These are phyloP conservation scores for Aspergillus sp. DNA, from an alignment of 2,329 filamentous ascomycete genomes.

Conservation along the genomic window DNA sequence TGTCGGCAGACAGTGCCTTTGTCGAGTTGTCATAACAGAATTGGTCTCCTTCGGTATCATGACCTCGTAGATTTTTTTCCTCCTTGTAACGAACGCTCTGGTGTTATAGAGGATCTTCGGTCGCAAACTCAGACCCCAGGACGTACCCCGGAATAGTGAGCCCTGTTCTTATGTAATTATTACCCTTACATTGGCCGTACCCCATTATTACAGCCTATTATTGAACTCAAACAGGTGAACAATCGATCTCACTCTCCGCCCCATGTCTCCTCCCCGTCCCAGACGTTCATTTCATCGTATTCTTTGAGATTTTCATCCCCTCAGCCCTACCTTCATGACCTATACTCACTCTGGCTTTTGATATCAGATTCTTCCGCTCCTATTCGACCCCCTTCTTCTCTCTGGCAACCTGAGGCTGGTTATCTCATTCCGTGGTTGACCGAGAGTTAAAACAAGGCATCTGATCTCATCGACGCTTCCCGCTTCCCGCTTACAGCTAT, in stretches of 20 bases:
- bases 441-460: slow-evolving; percentile 16
- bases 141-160: neutral
- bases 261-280: slow-evolving; percentile 2
- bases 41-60: neutral
- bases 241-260: slow-evolving; percentile 8
- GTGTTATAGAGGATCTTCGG: neutral
- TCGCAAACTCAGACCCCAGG: too few relatives aligned
- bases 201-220: slow-evolving; percentile 8
- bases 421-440: slow-evolving; percentile 20
- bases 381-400: neutral
- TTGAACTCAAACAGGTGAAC: slow-evolving; percentile 14
- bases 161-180: slow-evolving; percentile 2
- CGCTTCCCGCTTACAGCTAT: slow-evolving; percentile 17
- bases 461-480: slow-evolving; percentile 27
- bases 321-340: slow-evolving; percentile 1
- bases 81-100: neutral
- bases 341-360: neutral
- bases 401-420: slow-evolving; percentile 6
- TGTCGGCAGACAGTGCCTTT: neutral
- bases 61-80: neutral
- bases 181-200: slow-evolving; percentile 5
- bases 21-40: neutral
- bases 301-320: slow-evolving; percentile 7
- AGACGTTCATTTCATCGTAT: slow-evolving; percentile 11
- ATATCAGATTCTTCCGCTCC: slow-evolving; percentile 2